Base-by-base conservation (phyloP, 1,284 basidiomycete genomes). In the Pholiota adiposa region DNA sequence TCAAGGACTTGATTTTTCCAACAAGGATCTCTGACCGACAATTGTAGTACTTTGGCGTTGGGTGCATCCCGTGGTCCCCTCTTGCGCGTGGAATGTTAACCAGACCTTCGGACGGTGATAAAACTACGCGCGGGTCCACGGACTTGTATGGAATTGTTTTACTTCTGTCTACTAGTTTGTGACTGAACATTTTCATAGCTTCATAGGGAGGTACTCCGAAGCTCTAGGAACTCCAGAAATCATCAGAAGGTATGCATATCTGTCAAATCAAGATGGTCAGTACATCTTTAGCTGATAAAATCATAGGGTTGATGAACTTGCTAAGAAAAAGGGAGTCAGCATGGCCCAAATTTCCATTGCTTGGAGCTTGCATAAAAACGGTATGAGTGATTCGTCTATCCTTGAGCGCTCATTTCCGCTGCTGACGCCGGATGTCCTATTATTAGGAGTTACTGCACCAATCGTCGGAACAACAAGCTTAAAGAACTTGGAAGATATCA, bases 331-430 rank as follows among this genome's bases (percentile, higher is more conserved):
- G 48, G 78, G 76, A 0, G 65, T 82, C 46, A 77, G 74, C 62
- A 88, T 88, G 85, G 82, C 84, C 1, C 84, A 86, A 64, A 73
- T 87, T 36, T 75, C 80, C 2, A 61, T 84, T 11, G 85, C 84
- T 12, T 87, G 85, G 85, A 67, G 70, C 5, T 58, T 84, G 31
- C 63, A 71, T 33, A 79, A 78, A 65, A 73, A 75, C 41, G 73
- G 77, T 77, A 36, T 18, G 65, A n/a, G n/a, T n/a, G n/a, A n/a
- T 59, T 8, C 62, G 44, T 41, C 33, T 51, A 43, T 49, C 31
- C 25, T 18, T 50, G 16, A 12, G 19, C 14, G 4, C 6, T 38
- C 14, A 11, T 11, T 38, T 4, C 36, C 16, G 36, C 36, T 16
- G 9, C 9, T 38, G 9, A 31, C 14, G 14, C 14, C 9, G 5